Base-by-base conservation (phyloP, 2,329 filamentous ascomycete genomes). In the Fusarium pseudonygamai region DNA sequence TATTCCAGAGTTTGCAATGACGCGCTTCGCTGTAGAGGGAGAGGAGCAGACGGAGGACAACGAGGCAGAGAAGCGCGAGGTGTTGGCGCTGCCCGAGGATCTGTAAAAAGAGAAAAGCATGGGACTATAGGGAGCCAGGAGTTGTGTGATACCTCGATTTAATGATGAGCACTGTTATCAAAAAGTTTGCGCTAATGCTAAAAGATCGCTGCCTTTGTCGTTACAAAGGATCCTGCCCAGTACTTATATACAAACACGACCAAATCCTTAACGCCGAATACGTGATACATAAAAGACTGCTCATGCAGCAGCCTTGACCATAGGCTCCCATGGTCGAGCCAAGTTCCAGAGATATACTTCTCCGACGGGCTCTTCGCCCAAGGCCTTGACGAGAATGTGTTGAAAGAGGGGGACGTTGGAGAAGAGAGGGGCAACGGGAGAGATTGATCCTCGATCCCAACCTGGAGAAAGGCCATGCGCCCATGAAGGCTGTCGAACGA, bases 1-100 rank as follows among this genome's bases (percentile, higher is more conserved):
- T 58, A 80, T 85, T 64, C 87, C 85, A 40, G 88, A 89, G 59
- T 88, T 89, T 66, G 86, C 86, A 77, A 87, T 90, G 83, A 90
- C 88, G 30, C 87, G 84, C 65, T 89, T 90, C 64, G 83, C 81
- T 34, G 80, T 79, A 34, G 85, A 86, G 39, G 82, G 84, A 55
- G 83, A 86, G 71, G 85, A 87, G 73, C 67, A 77, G 60, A 56
- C 50, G 15, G 60, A 77, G 58, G 72, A 74, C 18, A 77, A 72
- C 24, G 76, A 75, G 55, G 66, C 72, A 55, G 65, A 66, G 36
- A 75, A 76, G 66, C 64, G 73, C 22, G 75, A 77, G 59, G 77
- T 74, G 47, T 47, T 75, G 61, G 71, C 75, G 57, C 74, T 75
- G 60, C 72, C 69, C 53, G 76, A 78, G 71, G 73, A 72, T 59